Base-by-base conservation (phyloP, 106 monocot genomes). In the Allium cepa region DNA sequence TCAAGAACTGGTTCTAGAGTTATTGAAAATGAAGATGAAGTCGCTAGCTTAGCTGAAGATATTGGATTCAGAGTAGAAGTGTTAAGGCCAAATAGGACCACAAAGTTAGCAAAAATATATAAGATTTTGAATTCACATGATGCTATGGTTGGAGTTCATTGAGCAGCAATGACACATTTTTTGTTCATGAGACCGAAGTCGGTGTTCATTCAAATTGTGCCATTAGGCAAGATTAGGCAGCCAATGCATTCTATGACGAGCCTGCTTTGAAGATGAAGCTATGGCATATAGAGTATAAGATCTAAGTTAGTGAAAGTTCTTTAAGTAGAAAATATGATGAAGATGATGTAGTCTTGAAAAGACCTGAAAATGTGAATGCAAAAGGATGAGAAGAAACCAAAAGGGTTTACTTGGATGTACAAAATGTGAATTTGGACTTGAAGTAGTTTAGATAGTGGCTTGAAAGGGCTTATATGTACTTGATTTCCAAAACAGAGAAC, bases 161-260 rank as follows among this genome's bases (percentile, higher is more conserved):
- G 92, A 2, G 88, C 87, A 8, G 92, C 85, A 12, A 74, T 92
- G 82, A 92, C 92, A 4, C 88, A 92, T 56, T 75, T 92, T 47
- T 49, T 88, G 64, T 92, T 88, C 74, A 80, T 92, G 88, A 69
- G 84, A 45, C 87, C 82, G 10, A 76, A 73, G n/a, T 66, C 84
- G 49, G 78, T 79, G 49, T 83, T 92, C 76, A 74, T 92, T 2
- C 88, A 92, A 68, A 69, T 92, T 8, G 76, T 93, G 63, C 93
- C 93, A 4, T 66, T 85, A 15, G 93, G 93, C 28, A 78, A 2
- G 83, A 83, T 8, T 81, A 78, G 85, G 79, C 78, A 26, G 88
- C 88, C 11, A 64, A 72, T 64, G 68, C 76, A 0, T 85, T 75
- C 72, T 93, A 76, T 71, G 88, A 85, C 11, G 74, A 75, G 62